A percentile compares a stretch with the other conserved stretches of the same genome.
These are phyloP conservation scores for Alternaria sp. DNA, from an alignment of 2,329 filamentous ascomycete species.

Conservation along the genomic window DNA sequence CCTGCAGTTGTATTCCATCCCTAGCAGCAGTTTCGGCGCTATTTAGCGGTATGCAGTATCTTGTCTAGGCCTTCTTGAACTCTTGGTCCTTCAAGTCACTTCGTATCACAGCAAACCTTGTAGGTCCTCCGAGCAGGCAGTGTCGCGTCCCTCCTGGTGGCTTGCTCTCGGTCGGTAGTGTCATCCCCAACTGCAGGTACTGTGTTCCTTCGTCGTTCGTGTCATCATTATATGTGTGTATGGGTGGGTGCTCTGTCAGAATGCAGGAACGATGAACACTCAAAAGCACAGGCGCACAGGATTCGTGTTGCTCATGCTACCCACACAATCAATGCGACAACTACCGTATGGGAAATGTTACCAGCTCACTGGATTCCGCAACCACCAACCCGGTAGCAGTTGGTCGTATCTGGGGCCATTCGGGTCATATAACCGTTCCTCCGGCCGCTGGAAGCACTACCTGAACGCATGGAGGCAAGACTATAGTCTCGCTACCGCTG, in stretches of 20 bases:
- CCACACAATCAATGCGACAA: not conserved
- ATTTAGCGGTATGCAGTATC: constrained; percentile 14
- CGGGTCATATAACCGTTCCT: constrained; percentile 24
- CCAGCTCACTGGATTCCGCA: constrained; percentile 9
- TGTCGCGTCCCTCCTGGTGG: constrained; percentile 3
- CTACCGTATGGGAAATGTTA: not conserved
- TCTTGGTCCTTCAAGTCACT: not conserved
- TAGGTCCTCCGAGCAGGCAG: not conserved
- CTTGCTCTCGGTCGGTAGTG: constrained; percentile 8
- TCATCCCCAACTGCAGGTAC: constrained; percentile 3
- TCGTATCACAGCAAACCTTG: not conserved
- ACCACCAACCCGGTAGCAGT: constrained; percentile 17
- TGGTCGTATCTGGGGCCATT: constrained; percentile 15
- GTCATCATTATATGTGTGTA: not conserved
- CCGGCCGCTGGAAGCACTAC: constrained; percentile 21
- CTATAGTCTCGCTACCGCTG: not conserved
- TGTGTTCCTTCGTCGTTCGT: constrained; percentile 3
- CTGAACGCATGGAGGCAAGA: constrained; percentile 23
- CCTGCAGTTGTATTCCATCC: constrained; percentile 10
- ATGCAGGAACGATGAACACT: constrained; percentile 13
- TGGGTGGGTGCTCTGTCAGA: constrained; percentile 1
- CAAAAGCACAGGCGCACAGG: not conserved
- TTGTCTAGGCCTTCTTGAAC: not conserved
- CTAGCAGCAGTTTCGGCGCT: constrained; percentile 5
- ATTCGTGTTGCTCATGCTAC: not conserved